Base-by-base conservation (phyloP, 225 moss, liverwort and hornwort species). In the Takakia lepidozioides region DNA sequence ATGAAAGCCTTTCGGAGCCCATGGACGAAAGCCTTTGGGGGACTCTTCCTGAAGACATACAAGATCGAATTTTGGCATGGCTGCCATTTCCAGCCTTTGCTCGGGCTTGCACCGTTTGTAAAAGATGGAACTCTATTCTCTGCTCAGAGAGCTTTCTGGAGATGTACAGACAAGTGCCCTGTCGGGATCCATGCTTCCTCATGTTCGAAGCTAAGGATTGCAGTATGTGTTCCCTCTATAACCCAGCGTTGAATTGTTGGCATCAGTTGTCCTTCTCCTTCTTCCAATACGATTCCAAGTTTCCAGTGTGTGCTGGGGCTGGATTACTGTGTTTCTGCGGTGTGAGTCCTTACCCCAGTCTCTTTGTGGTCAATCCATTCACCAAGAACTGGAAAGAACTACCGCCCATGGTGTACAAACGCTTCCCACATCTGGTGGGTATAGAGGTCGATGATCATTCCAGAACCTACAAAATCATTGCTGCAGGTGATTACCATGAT, bases 171-270 rank as follows among this genome's bases (percentile, higher is more conserved):
- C 86, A 67, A 47, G 88, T 93, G 22, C 93, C 93, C n/a, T 62
- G 78, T 18, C 72, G 83, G 18, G 64, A 81, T 46, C 88, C 93
- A 13, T 93, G 88, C 47, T 93, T 93, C 48, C 78, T 93, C 56
- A 86, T 93, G 88, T 93, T 93, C 48, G 93, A 93, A 55, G 93
- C 93, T 60, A 93, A 93, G 58, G 93, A 93, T 62, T 81, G 93
- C 35, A 88, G 88, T 65, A 93, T 93, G 93, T 93, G 93, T 54
- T 85, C 88, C 36, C 81, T 89, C 1, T 93, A 85, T 52, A 86
- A 83, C 37, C 93, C 93, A 27, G 61, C 72, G 19, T 88, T 83
- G 16, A 88, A 88, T 65, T 78, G 78, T 44, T 93, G 93, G 93
- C 93, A 93, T 58, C 78, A 83, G 24, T 85, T 93, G 32, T 88